Percentiles rank a stretch among this genome's conserved stretches.
Conservation (phyloP, 805 yeast genomes). For the Candida mattraensis region DNA sequence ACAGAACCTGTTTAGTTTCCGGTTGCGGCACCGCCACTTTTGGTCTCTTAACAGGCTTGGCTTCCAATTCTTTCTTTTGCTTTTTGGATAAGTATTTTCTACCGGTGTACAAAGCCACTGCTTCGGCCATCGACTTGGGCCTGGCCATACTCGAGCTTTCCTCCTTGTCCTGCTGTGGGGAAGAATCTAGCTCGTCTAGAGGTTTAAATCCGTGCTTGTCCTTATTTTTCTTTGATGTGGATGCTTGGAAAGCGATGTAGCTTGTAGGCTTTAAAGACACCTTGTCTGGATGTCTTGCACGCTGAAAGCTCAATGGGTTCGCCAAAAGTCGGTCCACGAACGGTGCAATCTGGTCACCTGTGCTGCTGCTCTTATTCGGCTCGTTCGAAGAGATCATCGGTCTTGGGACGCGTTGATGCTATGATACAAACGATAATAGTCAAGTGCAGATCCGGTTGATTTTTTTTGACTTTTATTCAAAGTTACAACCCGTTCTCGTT, state of each 20-base stretch:
- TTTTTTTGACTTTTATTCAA: no score
- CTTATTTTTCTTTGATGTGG: slow-evolving; percentile 4
- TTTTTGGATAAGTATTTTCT: slow-evolving; percentile 51
- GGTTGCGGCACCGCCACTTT: slow-evolving; percentile 1
- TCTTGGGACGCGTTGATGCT: no score
- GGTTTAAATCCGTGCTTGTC: slow-evolving; percentile 8
- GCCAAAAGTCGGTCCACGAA: slow-evolving; percentile 60
- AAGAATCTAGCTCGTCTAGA: slow-evolving; percentile 1
- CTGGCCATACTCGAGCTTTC: slow-evolving; percentile 21
- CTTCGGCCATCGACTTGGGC: slow-evolving; percentile 56
- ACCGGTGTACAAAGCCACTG: slow-evolving; percentile 57
- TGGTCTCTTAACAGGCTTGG: slow-evolving; percentile 22
- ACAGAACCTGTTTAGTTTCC: slow-evolving; percentile 5
- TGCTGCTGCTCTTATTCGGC: slow-evolving; percentile 6
- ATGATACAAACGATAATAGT: no score
- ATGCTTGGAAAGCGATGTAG: slow-evolving; percentile 42
- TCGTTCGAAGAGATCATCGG: slow-evolving; percentile 10
- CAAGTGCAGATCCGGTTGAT: no score
- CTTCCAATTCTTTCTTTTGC: slow-evolving; percentile 34
- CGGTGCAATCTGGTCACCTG: slow-evolving; percentile 39
- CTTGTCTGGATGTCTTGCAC: slow-evolving; percentile 57
- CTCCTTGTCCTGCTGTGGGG: slow-evolving; percentile 2
- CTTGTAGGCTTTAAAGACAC: slow-evolving; percentile 45
- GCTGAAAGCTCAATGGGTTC: slow-evolving; percentile 61
- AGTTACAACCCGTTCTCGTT: no score